These are phyloP conservation scores for Boletus eberwhitei DNA, from an alignment of 768 basidiomycete species.

Conservation along the genomic window DNA sequence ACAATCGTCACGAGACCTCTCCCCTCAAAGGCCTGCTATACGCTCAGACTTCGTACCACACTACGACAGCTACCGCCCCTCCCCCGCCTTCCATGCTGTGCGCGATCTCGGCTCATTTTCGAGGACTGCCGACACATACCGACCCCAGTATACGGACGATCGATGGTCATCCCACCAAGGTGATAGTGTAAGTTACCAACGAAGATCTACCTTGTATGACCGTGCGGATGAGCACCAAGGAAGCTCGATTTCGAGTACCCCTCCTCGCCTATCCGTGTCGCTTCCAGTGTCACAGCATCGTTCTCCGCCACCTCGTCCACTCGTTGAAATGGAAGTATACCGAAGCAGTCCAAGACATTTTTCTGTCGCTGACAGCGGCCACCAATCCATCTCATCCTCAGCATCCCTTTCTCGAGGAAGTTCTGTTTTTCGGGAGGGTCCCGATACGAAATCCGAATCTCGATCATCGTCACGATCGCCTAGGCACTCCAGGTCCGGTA, in stretches of 20 bases:
- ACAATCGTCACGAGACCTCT: slow-evolving; percentile 32
- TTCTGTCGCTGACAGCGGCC: slow-evolving; percentile 9
- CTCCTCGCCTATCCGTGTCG: slow-evolving; percentile 22
- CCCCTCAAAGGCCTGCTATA: slow-evolving; percentile 35
- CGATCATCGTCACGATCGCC: slow-evolving; percentile 58
- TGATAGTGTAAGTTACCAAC: slow-evolving; percentile 28
- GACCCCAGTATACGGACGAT: slow-evolving; percentile 43
- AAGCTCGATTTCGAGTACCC: slow-evolving; percentile 34
- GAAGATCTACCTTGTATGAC: slow-evolving; percentile 22
- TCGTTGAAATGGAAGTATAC: slow-evolving; percentile 3
- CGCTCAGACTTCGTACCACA: slow-evolving; percentile 34
- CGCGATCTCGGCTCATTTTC: slow-evolving; percentile 39
- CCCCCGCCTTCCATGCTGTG: slow-evolving; percentile 31
- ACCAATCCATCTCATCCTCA: slow-evolving; percentile 18
- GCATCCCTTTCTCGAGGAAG: slow-evolving; percentile 25
- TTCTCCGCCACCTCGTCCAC: slow-evolving; percentile 25
- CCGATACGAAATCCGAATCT: slow-evolving; percentile 36
- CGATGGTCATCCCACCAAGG: slow-evolving; percentile 31
- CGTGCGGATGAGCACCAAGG: slow-evolving; percentile 25
- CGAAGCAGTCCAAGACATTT: neutral
- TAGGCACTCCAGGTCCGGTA: slow-evolving; percentile 21
- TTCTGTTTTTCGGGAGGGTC: slow-evolving; percentile 30
- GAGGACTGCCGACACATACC: slow-evolving; percentile 47
- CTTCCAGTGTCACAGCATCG: slow-evolving; percentile 17
- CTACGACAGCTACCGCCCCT: slow-evolving; percentile 52